Evolutionary conservation across 1,139 yeast genomes (phyloP), one percentile per base, ranked within the genome.

Genomic region (Diutina catenulata): DNA sequence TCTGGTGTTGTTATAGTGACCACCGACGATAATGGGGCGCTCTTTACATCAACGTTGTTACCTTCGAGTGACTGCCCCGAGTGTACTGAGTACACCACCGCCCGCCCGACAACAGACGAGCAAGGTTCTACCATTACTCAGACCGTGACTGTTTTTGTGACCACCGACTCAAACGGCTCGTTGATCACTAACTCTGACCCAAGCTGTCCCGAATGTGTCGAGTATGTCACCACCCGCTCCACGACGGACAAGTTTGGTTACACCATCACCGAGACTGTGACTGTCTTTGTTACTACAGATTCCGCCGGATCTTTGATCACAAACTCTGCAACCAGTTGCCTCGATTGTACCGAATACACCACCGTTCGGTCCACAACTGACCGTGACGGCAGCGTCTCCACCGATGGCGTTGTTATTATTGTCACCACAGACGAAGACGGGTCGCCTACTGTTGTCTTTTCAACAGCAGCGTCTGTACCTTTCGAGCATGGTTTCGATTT

Each of bases 21-120:
- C 28, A 25, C 28, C 2, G 28, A 25, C 16, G 15, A 14, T 20
- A 29, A 14, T n/a, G 22, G 33, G 8, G 33, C 23, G n/a, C 10
- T 20, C 8, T 7, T 19, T 10, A 29, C 33, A n/a, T 19, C 19
- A 13, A 29, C 33, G 7, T 29, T 24, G 10, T 11, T 21, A 7
- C 24, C 33, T 19, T 3, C 15, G 5, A 19, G 14, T 7, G 23
- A n/a, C 19, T 29, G 33, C 7, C 15, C 5, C 8, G 33, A 11
- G 22, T 29, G 33, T n/a, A 15, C 33, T 9, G 33, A 9, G 13
- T 19, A 19, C 33, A 29, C 33, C 23, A 29, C 33, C 7, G n/a
- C 16, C 13, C n/a, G 10, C 8, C n/a, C 19, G n/a, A 4, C n/a
- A 3, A 14, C 25, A 3, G 11, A 21, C 11, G 9, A 11, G n/a